These are phyloP conservation scores for Paraphoma sp. DNA, from an alignment of 2,329 filamentous ascomycete species.

Conservation along the genomic window DNA sequence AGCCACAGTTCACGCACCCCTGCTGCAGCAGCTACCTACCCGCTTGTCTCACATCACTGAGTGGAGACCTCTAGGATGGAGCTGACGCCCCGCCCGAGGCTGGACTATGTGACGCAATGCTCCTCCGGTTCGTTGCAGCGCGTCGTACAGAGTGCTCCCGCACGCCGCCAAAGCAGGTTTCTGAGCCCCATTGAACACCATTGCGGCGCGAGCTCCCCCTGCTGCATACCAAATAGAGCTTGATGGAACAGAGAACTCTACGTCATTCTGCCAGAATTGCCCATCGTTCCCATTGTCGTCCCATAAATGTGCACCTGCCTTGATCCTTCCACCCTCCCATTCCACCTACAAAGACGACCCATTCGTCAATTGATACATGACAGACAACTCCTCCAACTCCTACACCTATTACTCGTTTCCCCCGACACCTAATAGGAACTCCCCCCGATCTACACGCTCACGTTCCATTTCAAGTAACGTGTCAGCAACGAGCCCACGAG, in stretches of 20 bases:
- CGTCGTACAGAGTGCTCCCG: conserved; percentile 33
- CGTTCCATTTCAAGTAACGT: conserved; percentile 49
- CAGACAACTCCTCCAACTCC: conserved; percentile 53
- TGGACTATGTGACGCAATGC: conserved; percentile 46
- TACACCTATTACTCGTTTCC: conserved; percentile 62
- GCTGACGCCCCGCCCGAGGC: conserved; percentile 42
- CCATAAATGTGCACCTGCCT: conserved; percentile 41
- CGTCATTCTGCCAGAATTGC: conserved; percentile 41
- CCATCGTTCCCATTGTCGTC: conserved; percentile 20
- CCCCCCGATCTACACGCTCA: conserved; percentile 45
- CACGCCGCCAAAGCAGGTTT: conserved; percentile 48
- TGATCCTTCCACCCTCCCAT: conserved; percentile 18
- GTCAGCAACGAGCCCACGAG: conserved; percentile 40
- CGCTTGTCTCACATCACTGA: conserved; percentile 35
- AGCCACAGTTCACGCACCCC: conserved; percentile 37
- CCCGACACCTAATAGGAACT: conserved; percentile 55
- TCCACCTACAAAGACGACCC: conserved; percentile 40
- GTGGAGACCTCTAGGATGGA: conserved; percentile 31
- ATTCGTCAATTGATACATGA: conserved; percentile 55
- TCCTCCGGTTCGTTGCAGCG: conserved; percentile 27
- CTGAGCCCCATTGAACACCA: conserved; percentile 23
- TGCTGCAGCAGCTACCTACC: conserved; percentile 28
- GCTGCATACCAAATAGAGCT: conserved; percentile 26
- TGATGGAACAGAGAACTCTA: conserved; percentile 29
- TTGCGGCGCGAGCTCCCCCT: conserved; percentile 47